Evolutionary conservation across 78 protist genomes (phyloP), one percentile per base, ranked within the genome.

Genomic region (Blattamonas nauphoetae): DNA sequence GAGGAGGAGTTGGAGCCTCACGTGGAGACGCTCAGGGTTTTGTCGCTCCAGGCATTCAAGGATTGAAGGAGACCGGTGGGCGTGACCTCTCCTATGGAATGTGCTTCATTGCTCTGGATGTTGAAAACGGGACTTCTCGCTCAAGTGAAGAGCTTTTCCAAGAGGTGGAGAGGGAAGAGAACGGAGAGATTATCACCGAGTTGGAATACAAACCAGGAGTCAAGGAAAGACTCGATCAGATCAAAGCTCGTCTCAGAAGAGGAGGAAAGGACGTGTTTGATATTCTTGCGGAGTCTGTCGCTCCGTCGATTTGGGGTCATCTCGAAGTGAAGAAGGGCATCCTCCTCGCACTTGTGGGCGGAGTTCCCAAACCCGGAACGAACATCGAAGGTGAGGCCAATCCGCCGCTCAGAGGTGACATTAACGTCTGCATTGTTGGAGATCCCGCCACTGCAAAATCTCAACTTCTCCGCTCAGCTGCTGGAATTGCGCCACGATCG

Each of bases 321-420:
- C 91, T 91, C 1, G 92, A 91, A 32, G 63, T 98, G 45, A 98
- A 98, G 93, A 21, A 87, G 2, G 99, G 99, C 43, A 83, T 98
- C 29, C 88, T 97, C 35, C 91, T 97, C 29, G 89, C 92, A 98
- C 87, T 97, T 3, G 79, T 98, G 6, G 99, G 99, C 6, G 99
- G 99, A 2, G 99, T 97, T 6, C 95, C 93, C 86, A 98, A 98
- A 93, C n/a, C n/a, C n/a, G n/a, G n/a, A n/a, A n/a, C n/a, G n/a
- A 0, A 34, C 1, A 92, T 98, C 3, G 78, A 81, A 0, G 98
- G 94, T 64, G 91, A 45, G 45, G 38, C 36, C 42, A 64, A 41
- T 45, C 77, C 84, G 87, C 86, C 86, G 11, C 89, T 96, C 1
- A 71, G 99, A n/a, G 99, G 99, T 32, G 99, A 98, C 86, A 95